Base-by-base conservation (phyloP, 495 filamentous ascomycete genomes). In the Usnea hakonensis region DNA sequence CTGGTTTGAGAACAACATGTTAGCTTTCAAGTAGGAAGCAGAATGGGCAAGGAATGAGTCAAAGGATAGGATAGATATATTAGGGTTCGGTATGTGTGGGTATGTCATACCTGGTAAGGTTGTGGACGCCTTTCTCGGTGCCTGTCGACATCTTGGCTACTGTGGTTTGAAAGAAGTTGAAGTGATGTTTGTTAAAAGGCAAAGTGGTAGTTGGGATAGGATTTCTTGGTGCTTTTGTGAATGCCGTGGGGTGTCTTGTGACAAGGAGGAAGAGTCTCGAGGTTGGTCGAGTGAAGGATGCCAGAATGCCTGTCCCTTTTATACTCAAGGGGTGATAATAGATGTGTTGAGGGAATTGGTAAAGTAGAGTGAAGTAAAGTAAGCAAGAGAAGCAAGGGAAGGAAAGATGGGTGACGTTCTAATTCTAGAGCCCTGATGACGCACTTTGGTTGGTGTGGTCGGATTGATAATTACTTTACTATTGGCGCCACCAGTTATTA, bases 141-240 rank as follows among this genome's bases (percentile, higher is more conserved):
- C 48, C 26, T 14, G 62, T 44, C n/a, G 50, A 33, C 77, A 85
- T 81, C 68, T 79, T 84, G 68, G 70, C 65, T 57, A 75, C 70
- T 55, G 83, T 81, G 37, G 69, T 70, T 32, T 75, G 70, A 66
- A 87, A 85, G 54, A 28, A 56, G 43, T 64, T 64, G n/a, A 62
- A 55, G 3, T 57, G 58, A 14, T 58, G 60, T 28, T 40, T 58
- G 23, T 19, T 64, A 8, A 58, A 19, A 32, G 9, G 53, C 8
- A 44, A 52, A 14, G 60, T 14, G 26, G 43, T 37, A 11, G n/a
- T 32, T 17, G 56, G 0, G 10, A n/a, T 6, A 36, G 10, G 17
- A 37, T 23, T 48, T 21, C n/a, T 23, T 43, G 55, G 2, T 43
- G 32, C 26, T 26, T 26, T 57, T 21, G 33, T 30, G 32, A 57